These are phyloP conservation scores for Ustilago nuda DNA, from an alignment of 1,284 basidiomycete species.

Conservation along the genomic window DNA sequence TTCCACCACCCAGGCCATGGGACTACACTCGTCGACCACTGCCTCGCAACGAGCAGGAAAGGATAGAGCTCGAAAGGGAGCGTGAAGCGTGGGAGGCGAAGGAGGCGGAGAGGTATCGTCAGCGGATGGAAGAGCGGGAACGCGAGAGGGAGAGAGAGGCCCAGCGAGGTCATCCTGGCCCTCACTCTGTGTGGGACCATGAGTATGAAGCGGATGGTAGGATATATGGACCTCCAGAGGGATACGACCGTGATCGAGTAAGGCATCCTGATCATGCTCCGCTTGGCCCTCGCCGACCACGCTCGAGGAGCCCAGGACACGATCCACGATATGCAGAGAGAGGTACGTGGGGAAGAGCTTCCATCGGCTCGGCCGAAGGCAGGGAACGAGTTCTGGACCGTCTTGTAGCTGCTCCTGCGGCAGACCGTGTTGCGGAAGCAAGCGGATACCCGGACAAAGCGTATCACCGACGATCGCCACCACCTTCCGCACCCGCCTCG, in stretches of 20 bases:
- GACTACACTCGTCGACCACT: constrained; percentile 39
- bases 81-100: constrained; percentile 42
- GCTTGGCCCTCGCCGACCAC: constrained; percentile 6
- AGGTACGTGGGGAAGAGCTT: constrained; percentile 15
- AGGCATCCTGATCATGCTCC: constrained; percentile 15
- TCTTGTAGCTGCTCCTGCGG: constrained; percentile 1
- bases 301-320: constrained; percentile 30
- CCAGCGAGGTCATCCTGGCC: constrained; percentile 10
- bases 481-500: constrained; percentile 11
- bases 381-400: constrained; percentile 21
- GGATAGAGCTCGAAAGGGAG: constrained; percentile 34
- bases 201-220: constrained; percentile 12
- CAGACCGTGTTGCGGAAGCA: constrained; percentile 13
- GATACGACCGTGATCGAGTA: constrained; percentile 19
- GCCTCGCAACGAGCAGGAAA: constrained; percentile 36
- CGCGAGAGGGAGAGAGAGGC: constrained; percentile 24
- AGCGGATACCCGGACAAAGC: constrained; percentile 10
- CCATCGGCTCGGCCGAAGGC: constrained; percentile 26
- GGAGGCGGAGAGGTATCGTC: constrained; percentile 37
- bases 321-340: constrained; percentile 25
- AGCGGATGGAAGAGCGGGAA: constrained; percentile 36
- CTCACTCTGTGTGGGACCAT: constrained; percentile 15
- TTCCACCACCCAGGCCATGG: constrained; percentile 44
- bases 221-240: constrained; percentile 15
- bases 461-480: constrained; percentile 16